phyloP scores from a whole-genome alignment of 2,329 filamentous ascomycete species.

The Fusarium equiseti region DNA sequence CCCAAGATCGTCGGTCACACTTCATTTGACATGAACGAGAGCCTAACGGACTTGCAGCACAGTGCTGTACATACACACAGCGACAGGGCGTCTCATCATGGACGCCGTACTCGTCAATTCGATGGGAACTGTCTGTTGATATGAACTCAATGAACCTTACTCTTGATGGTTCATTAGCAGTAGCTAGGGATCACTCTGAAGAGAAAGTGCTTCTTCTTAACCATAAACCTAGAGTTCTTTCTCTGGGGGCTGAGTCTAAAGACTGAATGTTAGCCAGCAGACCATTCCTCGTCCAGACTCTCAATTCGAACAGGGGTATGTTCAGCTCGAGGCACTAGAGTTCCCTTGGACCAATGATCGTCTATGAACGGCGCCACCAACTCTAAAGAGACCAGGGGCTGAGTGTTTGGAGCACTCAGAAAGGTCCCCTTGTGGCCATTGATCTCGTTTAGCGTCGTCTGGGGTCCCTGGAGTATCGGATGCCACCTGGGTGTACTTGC shows the following conservation, averaged over 20 bases:
- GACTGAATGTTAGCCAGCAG: constrained; percentile 6
- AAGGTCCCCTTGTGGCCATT: constrained; percentile 27
- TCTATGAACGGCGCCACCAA: constrained; percentile 21
- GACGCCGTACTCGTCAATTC: not conserved
- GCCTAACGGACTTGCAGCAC: not conserved
- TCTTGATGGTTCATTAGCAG: not conserved
- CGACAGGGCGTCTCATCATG: not conserved
- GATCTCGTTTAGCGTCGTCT: constrained; percentile 22
- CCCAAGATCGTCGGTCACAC: constrained; percentile 10
- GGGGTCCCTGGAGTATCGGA: constrained; percentile 21
- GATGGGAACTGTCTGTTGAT: not conserved
- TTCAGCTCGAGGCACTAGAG: constrained; percentile 43
- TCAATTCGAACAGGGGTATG: constrained; percentile 8
- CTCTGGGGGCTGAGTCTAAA: constrained; percentile 25
- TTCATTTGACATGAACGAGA: constrained; percentile 9
- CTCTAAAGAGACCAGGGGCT: constrained; percentile 19
- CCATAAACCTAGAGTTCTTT: constrained; percentile 22
- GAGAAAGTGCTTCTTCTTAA: constrained; percentile 13
- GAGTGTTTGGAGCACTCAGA: constrained; percentile 13
- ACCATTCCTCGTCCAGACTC: constrained; percentile 19
- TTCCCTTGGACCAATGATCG: constrained; percentile 28
- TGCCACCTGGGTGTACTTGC: constrained; percentile 7
- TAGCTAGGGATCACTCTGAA: not conserved
- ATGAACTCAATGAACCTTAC: too few relatives aligned
- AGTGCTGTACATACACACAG: not conserved